phyloP scores from a whole-genome alignment of 2,329 filamentous ascomycete genomes.

The Ophiostoma sp. region DNA sequence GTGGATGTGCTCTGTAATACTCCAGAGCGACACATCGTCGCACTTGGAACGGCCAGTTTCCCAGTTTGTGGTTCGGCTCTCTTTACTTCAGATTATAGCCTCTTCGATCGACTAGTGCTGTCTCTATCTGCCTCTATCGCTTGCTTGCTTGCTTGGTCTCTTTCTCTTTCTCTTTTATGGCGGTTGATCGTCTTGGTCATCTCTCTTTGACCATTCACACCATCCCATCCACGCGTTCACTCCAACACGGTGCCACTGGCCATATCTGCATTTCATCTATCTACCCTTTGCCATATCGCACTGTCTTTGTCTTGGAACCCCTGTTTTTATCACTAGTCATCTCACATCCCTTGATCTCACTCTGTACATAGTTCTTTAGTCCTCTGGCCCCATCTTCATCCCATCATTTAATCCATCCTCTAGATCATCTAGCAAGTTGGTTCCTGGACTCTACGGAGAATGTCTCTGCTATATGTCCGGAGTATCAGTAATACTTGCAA shows the following conservation, averaged over 20 bases:
- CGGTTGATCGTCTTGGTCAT: not conserved
- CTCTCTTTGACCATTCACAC: not conserved
- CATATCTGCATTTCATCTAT: not conserved
- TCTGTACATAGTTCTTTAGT: not conserved
- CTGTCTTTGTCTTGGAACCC: not conserved
- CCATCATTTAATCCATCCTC: not conserved
- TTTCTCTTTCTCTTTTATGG: not conserved
- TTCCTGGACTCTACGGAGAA: not conserved
- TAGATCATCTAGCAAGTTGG: not conserved
- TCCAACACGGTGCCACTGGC: too few species aligned
- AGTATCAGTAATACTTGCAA: not conserved
- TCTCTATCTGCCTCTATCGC: not conserved
- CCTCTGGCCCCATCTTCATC: not conserved
- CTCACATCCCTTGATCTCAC: not conserved
- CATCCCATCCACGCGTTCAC: not conserved
- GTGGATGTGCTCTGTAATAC: not conserved
- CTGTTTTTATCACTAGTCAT: not conserved
- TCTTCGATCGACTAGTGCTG: not conserved
- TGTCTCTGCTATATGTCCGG: not conserved
- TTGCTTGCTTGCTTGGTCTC: not conserved
- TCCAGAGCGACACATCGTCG: too few species aligned
- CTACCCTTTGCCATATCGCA: not conserved
- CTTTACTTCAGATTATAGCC: not conserved
- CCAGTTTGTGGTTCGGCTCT: not conserved
- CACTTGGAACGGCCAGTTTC: not conserved